Evolutionary conservation across 78 protist species (phyloP).

Genomic region (Dictyostelium citrinum): DNA sequence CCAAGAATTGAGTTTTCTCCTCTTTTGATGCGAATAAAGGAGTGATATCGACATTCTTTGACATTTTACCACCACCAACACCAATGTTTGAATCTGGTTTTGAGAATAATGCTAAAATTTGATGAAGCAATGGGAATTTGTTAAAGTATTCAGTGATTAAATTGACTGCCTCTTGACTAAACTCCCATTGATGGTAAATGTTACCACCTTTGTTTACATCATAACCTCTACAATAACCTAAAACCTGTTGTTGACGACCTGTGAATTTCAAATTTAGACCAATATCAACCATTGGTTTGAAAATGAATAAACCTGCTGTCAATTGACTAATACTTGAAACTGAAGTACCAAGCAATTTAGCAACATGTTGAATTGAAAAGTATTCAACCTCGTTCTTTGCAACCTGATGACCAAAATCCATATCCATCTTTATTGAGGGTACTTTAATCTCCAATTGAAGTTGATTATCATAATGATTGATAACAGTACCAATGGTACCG

Average conservation of each 20-base stretch:
- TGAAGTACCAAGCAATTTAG: background rate
- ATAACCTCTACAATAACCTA: constrained; percentile 61
- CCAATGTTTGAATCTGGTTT: background rate
- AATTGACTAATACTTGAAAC: background rate
- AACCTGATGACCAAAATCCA: constrained; percentile 11
- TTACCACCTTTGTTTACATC: background rate
- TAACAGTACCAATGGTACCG: constrained; percentile 44
- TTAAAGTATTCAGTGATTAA: constrained; percentile 12
- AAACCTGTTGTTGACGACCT: constrained; percentile 54
- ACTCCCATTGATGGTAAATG: constrained; percentile 27
- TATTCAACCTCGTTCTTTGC: constrained; percentile 7
- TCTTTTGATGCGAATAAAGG: constrained; percentile 2
- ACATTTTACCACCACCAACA: background rate
- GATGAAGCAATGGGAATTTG: constrained; percentile 26
- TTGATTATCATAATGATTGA: constrained; percentile 22
- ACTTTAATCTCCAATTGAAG: constrained; percentile 44
- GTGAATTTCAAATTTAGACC: constrained; percentile 67
- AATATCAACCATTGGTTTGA: constrained; percentile 59
- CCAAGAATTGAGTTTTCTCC: background rate
- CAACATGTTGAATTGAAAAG: constrained; percentile 25
- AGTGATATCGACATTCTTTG: constrained; percentile 9
- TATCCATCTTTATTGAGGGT: background rate
- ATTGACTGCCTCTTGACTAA: constrained; percentile 14
- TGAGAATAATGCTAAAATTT: background rate
- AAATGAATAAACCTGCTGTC: constrained; percentile 50